Evolutionary conservation across 2,329 filamentous ascomycete genomes (phyloP).

Genomic region (Cladosporium sp.): DNA sequence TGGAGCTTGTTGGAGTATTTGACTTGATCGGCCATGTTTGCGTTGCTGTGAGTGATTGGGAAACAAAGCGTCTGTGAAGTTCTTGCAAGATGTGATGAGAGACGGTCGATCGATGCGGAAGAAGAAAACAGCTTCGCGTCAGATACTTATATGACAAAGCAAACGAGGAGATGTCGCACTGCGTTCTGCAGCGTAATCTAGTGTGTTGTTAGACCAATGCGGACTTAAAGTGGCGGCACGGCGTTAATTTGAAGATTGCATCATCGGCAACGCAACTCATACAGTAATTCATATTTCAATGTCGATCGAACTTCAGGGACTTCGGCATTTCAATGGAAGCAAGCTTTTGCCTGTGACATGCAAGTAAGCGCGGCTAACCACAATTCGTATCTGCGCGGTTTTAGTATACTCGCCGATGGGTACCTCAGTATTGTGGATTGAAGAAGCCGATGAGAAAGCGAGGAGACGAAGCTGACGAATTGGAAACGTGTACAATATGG

Average conservation of each 20-base stretch:
- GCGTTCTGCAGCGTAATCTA: not conserved
- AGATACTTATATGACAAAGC: not conserved
- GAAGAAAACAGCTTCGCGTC: not conserved
- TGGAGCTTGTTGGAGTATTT: slow-evolving; percentile 54
- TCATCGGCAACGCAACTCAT: not conserved
- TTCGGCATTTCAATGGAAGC: not conserved
- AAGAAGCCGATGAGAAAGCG: not conserved
- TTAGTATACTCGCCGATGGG: not conserved
- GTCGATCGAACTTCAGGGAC: not conserved
- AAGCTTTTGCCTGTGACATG: not conserved
- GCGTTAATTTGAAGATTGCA: not conserved
- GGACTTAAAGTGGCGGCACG: not conserved
- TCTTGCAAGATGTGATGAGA: not conserved
- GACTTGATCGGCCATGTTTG: slow-evolving; percentile 44
- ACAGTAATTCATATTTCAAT: not conserved
- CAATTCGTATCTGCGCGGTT: not conserved
- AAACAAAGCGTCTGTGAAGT: not conserved
- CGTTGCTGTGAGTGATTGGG: not conserved
- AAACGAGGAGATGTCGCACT: not conserved
- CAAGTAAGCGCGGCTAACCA: not conserved
- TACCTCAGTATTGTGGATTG: not conserved
- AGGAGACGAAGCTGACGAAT: not conserved
- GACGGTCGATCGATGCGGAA: not conserved
- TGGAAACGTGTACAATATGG: not conserved
- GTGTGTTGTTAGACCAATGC: not conserved